Base-by-base conservation (phyloP, 495 filamentous ascomycete genomes). In the Penicillium goetzii region DNA sequence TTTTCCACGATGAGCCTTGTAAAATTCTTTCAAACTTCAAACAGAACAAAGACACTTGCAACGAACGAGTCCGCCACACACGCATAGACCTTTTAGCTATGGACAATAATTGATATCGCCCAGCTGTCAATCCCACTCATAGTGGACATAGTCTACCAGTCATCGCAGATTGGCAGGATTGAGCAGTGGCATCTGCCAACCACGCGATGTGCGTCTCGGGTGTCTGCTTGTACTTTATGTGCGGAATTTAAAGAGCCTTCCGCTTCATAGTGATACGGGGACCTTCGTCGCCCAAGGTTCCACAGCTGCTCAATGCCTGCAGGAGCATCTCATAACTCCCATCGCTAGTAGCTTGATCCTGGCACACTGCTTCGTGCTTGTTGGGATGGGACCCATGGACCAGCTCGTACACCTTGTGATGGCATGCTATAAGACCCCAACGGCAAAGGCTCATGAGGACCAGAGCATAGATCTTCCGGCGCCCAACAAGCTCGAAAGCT, bases 121-220 rank as follows among this genome's bases (percentile, higher is more conserved):
- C 3, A 43, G 40, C 17, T 43, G 40, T n/a, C 40, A 15, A 19
- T 43, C n/a, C 40, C 17, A 43, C 17, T 43, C 40, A 12, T 19
- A 43, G 40, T 43, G 40, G 19, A 43, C 40, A 19, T 19, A 43
- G 17, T 43, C 40, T 6, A 43, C 40, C 40, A 43, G 40, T 8
- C 40, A 15, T 43, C 40, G 40, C 15, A 43, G 17, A 19, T 43
- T 43, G 17, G 15, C 9, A 43, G 40, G 40, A 19, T 43, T 43
- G 17, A 43, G 40, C 40, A 43, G 40, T 8, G 40, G n/a, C 40
- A 43, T 43, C 40, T 43, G 40, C 40, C 40, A 43, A 43, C 40
- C 40, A 43, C 40, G 40, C 40, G 15, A 43, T 19, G 15, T 43
- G 40, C 15, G 40, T 43, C 40, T 43, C 40, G 1, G 40, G 17